Conservation (phyloP, 2,329 filamentous ascomycete genomes). For the Nectriaceae sp. region DNA sequence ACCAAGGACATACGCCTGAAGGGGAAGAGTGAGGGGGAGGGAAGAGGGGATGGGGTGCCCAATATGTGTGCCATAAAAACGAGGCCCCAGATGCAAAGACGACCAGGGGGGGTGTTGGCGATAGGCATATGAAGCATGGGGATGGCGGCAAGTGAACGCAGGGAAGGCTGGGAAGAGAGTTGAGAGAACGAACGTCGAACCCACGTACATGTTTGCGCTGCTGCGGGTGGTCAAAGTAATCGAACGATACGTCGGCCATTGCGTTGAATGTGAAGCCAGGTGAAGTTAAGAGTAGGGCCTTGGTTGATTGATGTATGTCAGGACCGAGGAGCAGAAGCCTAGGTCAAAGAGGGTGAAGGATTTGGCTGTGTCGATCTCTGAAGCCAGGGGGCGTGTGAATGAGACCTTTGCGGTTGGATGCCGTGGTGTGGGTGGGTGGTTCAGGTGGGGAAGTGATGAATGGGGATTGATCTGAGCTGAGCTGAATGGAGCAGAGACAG, state of each 20-base stretch:
- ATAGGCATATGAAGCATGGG: conserved; percentile 13
- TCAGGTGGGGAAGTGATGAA: conserved; percentile 2
- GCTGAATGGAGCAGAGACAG: neutral
- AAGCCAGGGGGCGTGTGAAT: conserved; percentile 6
- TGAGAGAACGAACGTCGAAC: neutral
- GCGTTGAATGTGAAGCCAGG: conserved; percentile 15
- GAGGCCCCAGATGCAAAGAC: conserved; percentile 20
- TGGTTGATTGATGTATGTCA: conserved; percentile 20
- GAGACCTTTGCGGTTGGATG: conserved; percentile 9
- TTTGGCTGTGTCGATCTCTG: conserved; percentile 13
- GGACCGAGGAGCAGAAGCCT: too few species aligned
- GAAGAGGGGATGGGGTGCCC: conserved; percentile 22
- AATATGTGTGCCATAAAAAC: conserved; percentile 28
- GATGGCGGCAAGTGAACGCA: conserved; percentile 3
- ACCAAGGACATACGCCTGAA: conserved; percentile 17
- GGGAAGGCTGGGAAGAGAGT: conserved; percentile 4
- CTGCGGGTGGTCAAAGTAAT: conserved; percentile 30
- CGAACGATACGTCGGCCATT: conserved; percentile 31
- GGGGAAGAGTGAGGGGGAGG: conserved; percentile 23
- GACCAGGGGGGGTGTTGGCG: conserved; percentile 18
- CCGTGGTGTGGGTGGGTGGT: conserved; percentile 9
- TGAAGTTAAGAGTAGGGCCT: neutral
- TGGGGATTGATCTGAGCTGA: conserved; percentile 4
- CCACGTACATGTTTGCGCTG: conserved; percentile 27
- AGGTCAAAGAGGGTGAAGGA: conserved; percentile 10